Base-by-base conservation (phyloP, 2,329 filamentous ascomycete genomes). In the Neofusicoccum laricinum region DNA sequence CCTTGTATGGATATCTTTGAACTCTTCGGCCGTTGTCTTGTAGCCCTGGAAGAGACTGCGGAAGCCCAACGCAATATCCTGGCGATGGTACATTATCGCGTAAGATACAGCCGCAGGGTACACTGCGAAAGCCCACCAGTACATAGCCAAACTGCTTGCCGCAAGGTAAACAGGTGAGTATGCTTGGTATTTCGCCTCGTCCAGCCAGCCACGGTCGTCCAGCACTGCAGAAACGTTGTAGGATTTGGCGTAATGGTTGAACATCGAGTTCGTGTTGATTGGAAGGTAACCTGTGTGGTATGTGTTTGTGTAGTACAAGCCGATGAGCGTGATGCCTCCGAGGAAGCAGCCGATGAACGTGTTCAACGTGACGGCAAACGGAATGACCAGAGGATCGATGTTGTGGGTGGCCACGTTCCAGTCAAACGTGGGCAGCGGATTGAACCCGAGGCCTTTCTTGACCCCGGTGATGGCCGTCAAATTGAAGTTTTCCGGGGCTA, bases 401-500 rank as follows among this genome's bases (percentile, higher is more conserved):
- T 73, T 68, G 64, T 76, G 75, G 6, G 67, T 61, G 10, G 73
- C 71, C 6, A 63, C 68, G 7, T 88, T 89, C 89, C 90, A 92
- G 78, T 92, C 90, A 71, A 92, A 91, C 0, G 89, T 92, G 0
- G 61, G 61, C 34, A 92, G 85, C 0, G 90, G 90, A 7, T 92
- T 77, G 38, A 92, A 71, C 0, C 87, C 90, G 3, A 92, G 67
- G 0, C 90, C 90, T 0, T 86, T 89, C 57, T 81, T 82, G 1
- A 88, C 88, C 1, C 90, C 90, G 68, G 92, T 92, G 1, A 92
- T 71, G 72, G 92, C 90, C 67, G 93, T 93, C 43, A 92, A 75
- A 10, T 90, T 77, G 0, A 85, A 80, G 65, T 85, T 91, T 55
- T 91, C 81, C 0, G 90, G 90, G 1, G 85, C 85, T 64, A 91